phyloP scores from a whole-genome alignment of 1,139 yeast species.

The Pichia sp. region DNA sequence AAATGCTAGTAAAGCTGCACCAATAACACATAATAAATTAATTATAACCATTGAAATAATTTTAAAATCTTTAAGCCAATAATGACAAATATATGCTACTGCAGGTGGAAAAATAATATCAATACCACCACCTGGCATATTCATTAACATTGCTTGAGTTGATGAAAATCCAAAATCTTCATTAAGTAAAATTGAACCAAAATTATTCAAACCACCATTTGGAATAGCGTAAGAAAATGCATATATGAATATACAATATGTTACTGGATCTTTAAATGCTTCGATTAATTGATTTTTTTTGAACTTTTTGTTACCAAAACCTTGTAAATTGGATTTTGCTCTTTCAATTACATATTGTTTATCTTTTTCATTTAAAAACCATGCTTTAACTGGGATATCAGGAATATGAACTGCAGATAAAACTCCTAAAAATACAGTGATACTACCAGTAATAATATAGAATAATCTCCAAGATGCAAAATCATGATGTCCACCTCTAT shows the following conservation, averaged over 20 bases:
- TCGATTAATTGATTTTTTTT: conserved; percentile 31
- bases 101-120: conserved; percentile 30
- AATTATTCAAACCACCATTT: conserved; percentile 34
- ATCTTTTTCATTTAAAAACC: conserved; percentile 34
- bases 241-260: conserved; percentile 29
- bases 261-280: conserved; percentile 27
- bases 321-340: conserved; percentile 32
- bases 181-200: conserved; percentile 36
- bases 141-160: conserved; percentile 30
- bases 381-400: conserved; percentile 42
- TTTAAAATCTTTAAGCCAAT: conserved; percentile 19
- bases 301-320: conserved; percentile 36
- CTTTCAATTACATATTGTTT: conserved; percentile 32
- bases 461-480: conserved; percentile 40
- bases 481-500: conserved; percentile 26
- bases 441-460: conserved; percentile 40
- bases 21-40: conserved; percentile 13
- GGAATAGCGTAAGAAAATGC: conserved; percentile 33
- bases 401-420: conserved; percentile 36
- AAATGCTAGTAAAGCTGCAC: conserved; percentile 14
- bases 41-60: conserved; percentile 12
- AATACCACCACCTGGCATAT: conserved; percentile 34
- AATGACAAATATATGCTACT: conserved; percentile 33
- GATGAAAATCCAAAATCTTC: conserved; percentile 30
- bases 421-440: conserved; percentile 39